Conservation (phyloP, 169 alveolate genomes). For the Cyclospora cayetanensis region DNA sequence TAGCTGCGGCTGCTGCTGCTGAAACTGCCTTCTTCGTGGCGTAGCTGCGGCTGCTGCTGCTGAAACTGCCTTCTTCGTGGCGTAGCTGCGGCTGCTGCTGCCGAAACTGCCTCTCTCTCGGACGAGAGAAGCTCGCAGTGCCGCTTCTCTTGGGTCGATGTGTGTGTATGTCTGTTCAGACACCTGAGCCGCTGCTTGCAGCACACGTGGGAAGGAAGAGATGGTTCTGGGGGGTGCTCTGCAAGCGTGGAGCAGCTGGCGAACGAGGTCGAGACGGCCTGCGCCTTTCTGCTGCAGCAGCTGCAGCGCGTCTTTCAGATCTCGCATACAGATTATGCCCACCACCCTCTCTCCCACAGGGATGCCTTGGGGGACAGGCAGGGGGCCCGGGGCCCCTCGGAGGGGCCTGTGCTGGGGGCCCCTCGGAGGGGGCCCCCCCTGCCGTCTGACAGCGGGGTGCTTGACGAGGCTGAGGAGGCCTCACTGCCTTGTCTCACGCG, state of each 20-base stretch:
- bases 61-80: background rate
- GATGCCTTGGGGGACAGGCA: background rate
- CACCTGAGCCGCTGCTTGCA: conserved; percentile 34
- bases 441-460: background rate
- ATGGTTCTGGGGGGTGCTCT: background rate
- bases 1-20: background rate
- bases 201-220: background rate
- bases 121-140: background rate
- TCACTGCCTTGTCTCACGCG: conserved; percentile 16
- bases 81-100: background rate
- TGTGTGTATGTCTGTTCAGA: conserved; percentile 9
- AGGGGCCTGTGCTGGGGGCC: background rate
- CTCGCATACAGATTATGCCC: background rate
- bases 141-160: background rate
- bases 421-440: background rate
- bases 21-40: background rate
- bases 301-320: conserved; percentile 22
- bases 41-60: background rate
- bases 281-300: conserved; percentile 17
- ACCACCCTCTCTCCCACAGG: background rate
- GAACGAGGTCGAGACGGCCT: background rate
- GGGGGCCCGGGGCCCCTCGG: background rate
- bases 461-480: conserved; percentile 15
- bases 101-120: background rate
- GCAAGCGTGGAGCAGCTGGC: too few species aligned